phyloP scores from a whole-genome alignment of 192 early-diverging fungal species.

The Geranomyces variabilis region DNA sequence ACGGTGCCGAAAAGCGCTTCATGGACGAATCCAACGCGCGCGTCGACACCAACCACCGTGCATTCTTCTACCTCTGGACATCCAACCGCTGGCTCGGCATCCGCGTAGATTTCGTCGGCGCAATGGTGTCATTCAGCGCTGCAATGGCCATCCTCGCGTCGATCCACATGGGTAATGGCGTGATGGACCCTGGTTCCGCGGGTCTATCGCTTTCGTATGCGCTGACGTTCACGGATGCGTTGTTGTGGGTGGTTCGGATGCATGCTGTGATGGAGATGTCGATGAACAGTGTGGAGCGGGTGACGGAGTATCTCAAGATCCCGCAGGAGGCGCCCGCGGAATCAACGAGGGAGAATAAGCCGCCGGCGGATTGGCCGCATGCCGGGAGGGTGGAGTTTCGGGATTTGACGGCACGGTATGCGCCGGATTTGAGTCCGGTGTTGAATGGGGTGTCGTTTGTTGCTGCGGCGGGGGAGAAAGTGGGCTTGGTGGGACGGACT shows the following conservation, averaged over 20 bases:
- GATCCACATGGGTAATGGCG: slow-evolving; percentile 22
- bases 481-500: slow-evolving; percentile 59
- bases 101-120: slow-evolving; percentile 77
- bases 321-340: slow-evolving; percentile 75
- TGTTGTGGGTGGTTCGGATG: slow-evolving; percentile 75
- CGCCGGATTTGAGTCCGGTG: slow-evolving; percentile 67
- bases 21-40: slow-evolving; percentile 63
- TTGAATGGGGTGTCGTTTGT: slow-evolving; percentile 50
- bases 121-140: slow-evolving; percentile 76
- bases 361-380: slow-evolving; percentile 56
- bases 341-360: slow-evolving; percentile 57
- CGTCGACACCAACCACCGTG: slow-evolving; percentile 78
- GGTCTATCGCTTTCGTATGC: slow-evolving; percentile 87
- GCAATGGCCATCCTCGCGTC: slow-evolving; percentile 69
- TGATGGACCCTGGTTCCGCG: slow-evolving; percentile 81
- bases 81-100: slow-evolving; percentile 65
- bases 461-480: slow-evolving; percentile 47
- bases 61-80: slow-evolving; percentile 88
- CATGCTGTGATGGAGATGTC: slow-evolving; percentile 77
- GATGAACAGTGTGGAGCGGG: slow-evolving; percentile 71
- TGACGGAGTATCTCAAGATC: slow-evolving; percentile 80
- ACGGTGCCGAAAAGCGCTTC: slow-evolving; percentile 77
- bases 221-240: slow-evolving; percentile 76
- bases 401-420: slow-evolving; percentile 75
- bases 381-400: slow-evolving; percentile 71